phyloP scores from a whole-genome alignment of 371 early-diverging fungal genomes.

The Mortierella sp. region DNA sequence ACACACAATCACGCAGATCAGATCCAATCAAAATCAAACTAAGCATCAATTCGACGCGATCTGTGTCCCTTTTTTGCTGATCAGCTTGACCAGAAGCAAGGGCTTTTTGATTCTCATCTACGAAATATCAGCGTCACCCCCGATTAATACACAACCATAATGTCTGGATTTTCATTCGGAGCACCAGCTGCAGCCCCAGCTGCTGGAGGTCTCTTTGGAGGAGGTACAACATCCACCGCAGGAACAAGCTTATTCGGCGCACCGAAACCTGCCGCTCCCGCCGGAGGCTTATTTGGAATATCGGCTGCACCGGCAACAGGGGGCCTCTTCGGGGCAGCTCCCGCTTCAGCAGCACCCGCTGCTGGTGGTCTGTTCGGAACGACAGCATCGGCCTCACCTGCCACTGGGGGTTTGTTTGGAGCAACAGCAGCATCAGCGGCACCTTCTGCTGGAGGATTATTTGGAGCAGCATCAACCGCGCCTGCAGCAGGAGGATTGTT shows the following conservation, averaged over 20 bases:
- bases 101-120: no score
- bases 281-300: conserved; percentile 16
- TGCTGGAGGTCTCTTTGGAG: background rate
- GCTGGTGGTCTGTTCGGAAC: conserved; percentile 27
- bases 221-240: background rate
- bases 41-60: no score
- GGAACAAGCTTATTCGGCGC: conserved; percentile 30
- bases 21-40: background rate
- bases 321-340: conserved; percentile 16
- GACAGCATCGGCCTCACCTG: conserved; percentile 19
- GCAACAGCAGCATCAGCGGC: conserved; percentile 11
- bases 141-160: background rate
- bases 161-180: conserved; percentile 50
- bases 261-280: conserved; percentile 6
- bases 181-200: conserved; percentile 47
- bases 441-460: conserved; percentile 25
- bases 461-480: conserved; percentile 41
- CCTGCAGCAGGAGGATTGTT: conserved; percentile 35
- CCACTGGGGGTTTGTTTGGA: conserved; percentile 35
- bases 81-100: no score
- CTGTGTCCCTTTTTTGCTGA: background rate
- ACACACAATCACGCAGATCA: background rate
- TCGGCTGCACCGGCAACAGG: background rate
- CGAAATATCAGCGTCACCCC: no score
- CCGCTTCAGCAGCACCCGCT: conserved; percentile 8